Evolutionary conservation across 805 yeast species (phyloP).

Genomic region (Limtongia smithiae): DNA sequence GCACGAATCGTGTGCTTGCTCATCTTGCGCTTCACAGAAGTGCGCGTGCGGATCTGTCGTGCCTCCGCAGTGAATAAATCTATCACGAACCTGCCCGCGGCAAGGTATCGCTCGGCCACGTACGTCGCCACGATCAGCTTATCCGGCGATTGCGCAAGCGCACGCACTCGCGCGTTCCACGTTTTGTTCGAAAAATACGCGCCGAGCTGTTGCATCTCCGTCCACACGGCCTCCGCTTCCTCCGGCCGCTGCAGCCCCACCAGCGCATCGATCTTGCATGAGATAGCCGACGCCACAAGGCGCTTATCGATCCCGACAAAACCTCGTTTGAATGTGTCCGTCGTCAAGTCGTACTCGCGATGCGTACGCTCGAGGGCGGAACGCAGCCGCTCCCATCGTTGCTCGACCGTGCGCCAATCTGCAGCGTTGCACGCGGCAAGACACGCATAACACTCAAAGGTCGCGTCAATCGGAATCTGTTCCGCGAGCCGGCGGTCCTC

Average conservation of each 20-base stretch:
- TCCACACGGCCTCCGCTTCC: slow-evolving; percentile 8
- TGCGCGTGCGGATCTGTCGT: not conserved
- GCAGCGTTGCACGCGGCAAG: slow-evolving; percentile 6
- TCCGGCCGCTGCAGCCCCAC: not conserved
- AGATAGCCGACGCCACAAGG: slow-evolving; percentile 4
- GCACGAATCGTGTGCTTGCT: too few species aligned
- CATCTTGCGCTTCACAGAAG: too few species aligned
- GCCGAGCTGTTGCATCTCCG: not conserved
- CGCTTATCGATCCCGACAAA: not conserved
- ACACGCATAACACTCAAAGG: slow-evolving; percentile 10
- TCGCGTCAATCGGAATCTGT: slow-evolving; percentile 4
- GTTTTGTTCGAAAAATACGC: slow-evolving; percentile 4
- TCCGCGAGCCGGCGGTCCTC: not conserved
- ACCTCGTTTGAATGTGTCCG: slow-evolving; percentile 1
- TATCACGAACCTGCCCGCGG: not conserved
- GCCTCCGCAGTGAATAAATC: not conserved
- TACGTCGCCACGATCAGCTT: not conserved
- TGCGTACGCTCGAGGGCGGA: not conserved
- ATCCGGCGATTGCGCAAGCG: not conserved
- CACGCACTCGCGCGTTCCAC: slow-evolving; percentile 10
- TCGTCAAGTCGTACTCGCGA: slow-evolving; percentile 2
- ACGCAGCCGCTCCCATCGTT: slow-evolving; percentile 10
- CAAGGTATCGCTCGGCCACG: not conserved
- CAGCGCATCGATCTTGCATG: slow-evolving; percentile 8
- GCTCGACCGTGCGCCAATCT: slow-evolving; percentile 5